Conservation (phyloP, 1,139 yeast genomes). For the Blastobotrys serpentis region DNA sequence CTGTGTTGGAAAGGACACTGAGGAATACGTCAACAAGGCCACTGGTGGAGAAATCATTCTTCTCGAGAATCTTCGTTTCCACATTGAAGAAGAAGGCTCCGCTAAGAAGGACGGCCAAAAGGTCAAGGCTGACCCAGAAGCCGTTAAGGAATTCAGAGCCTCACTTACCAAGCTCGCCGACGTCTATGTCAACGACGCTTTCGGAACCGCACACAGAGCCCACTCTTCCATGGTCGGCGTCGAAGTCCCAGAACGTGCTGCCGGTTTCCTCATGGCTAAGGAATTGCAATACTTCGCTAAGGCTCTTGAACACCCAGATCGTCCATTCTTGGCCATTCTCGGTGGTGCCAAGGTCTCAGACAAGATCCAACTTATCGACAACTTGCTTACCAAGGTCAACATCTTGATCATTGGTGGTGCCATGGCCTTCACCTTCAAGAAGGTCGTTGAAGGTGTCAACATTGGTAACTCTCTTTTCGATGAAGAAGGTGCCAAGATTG, state of each 20-base stretch:
- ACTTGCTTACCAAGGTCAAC: slow-evolving; percentile 92
- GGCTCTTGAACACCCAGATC: slow-evolving; percentile 93
- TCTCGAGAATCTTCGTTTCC: slow-evolving; percentile 95
- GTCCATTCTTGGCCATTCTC: slow-evolving; percentile 95
- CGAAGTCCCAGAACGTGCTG: slow-evolving; percentile 88
- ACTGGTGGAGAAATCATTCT: slow-evolving; percentile 71
- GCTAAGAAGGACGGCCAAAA: slow-evolving; percentile 83
- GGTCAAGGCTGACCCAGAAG: slow-evolving; percentile 82
- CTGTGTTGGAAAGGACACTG: slow-evolving; percentile 87
- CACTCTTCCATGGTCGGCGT: slow-evolving; percentile 98
- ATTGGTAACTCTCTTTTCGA: slow-evolving; percentile 91
- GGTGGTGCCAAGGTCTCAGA: slow-evolving; percentile 99
- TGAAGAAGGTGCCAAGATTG: slow-evolving; percentile 90
- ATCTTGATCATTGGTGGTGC: slow-evolving; percentile 95
- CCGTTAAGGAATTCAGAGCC: slow-evolving; percentile 79
- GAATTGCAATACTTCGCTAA: slow-evolving; percentile 94
- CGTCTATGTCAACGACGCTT: slow-evolving; percentile 94
- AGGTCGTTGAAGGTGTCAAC: slow-evolving; percentile 74
- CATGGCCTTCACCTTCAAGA: slow-evolving; percentile 98
- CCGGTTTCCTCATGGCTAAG: slow-evolving; percentile 96
- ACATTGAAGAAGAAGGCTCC: slow-evolving; percentile 94
- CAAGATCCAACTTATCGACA: slow-evolving; percentile 95
- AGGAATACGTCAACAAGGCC: slow-evolving; percentile 68
- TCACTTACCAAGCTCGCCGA: slow-evolving; percentile 88
- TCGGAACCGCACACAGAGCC: slow-evolving; percentile 99